Evolutionary conservation across 441 rosid genomes (phyloP), one percentile per base, ranked within the genome.

Genomic region (Gossypium davidsonii): DNA sequence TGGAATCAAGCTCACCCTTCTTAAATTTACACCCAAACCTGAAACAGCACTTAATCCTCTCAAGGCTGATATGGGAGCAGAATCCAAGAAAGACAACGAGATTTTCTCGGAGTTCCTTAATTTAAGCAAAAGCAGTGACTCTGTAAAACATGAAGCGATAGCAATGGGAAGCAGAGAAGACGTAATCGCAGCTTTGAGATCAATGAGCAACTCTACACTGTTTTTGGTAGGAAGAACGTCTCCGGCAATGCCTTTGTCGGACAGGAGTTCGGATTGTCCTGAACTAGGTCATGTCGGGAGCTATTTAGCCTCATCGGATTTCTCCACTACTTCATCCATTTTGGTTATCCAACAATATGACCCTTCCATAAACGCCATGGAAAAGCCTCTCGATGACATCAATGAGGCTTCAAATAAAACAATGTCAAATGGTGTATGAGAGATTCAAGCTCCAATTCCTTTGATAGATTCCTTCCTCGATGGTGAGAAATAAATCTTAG

Each of bases 241-340:
- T 0, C 74, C 66, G 25, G 77, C 63, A 56, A 77, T 31, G 20
- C 74, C 82, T n/a, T 76, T 86, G 77, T 4, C 70, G 55, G 72
- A 70, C 23, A 74, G 70, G 64, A 77, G 69, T 37, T 20, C 59
- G 0, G 88, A 86, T 31, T 86, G 87, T 73, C 84, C 85, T 0
- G 88, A 86, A 75, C 51, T 88, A 21, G 91, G 91, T 14, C 81
- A 82, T 1, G 85, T 88, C 1, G 88, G 88, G 12, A 70, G 84
- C 76, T 78, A 81, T 73, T 73, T 84, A 75, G 86, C 90, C 23
- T 80, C 88, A 0, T 86, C 90, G 0, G 88, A 81, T 20, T 88
- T 86, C 80, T 80, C 90, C 0, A 83, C 78, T 37, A 84, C 85
- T 1, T 79, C 90, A 18, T 88, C 91, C 6, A 85, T 88, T 58